Base-by-base conservation (phyloP, 1,284 basidiomycete species). In the Austropuccinia psidii region DNA sequence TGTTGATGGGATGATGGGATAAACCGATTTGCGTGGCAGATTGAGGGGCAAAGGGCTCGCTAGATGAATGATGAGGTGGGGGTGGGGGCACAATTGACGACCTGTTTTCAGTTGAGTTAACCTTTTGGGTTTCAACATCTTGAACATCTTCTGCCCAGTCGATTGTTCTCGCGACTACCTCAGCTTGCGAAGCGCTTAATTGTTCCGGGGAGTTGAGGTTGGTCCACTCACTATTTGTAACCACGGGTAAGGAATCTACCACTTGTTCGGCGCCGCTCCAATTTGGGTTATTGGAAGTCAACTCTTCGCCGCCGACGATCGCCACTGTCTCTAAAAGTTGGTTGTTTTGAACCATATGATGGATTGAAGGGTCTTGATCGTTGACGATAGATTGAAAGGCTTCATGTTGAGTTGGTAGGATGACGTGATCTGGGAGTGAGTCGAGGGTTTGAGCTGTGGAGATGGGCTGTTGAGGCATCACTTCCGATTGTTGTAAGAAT, bases 401-500 rank as follows among this genome's bases (percentile, higher is more conserved):
- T n/a, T n/a, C n/a, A n/a, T n/a, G n/a, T n/a, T n/a, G n/a, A n/a
- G n/a, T n/a, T 9, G 41, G n/a, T n/a, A n/a, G n/a, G 13, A 57
- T 33, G 21, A 52, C 33, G 31, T 24, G 43, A 31, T 45, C 43
- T 9, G 60, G 50, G 49, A 62, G 27, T 31, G 58, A 24, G 7
- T 61, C 50, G 21, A 45, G 49, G 6, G 17, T 35, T 50, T 57
- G 41, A 31, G 31, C 39, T 17, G 21, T 39, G 11, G 57, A 24
- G 11, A 52, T 41, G 8, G 9, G 7, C 17, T 41, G 45, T 19
- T 35, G 24, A 19, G 58, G 58, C 19, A 62, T 4, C n/a, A 73
- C 69, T 43, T 73, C 69, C 13, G 69, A 73, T 54, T 73, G 69
- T 64, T 73, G 69, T 43, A 73, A 60, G 52, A 73, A 73, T 39